Base-by-base conservation (phyloP, 352 stramenopile species). In the Globisporangium nunn region DNA sequence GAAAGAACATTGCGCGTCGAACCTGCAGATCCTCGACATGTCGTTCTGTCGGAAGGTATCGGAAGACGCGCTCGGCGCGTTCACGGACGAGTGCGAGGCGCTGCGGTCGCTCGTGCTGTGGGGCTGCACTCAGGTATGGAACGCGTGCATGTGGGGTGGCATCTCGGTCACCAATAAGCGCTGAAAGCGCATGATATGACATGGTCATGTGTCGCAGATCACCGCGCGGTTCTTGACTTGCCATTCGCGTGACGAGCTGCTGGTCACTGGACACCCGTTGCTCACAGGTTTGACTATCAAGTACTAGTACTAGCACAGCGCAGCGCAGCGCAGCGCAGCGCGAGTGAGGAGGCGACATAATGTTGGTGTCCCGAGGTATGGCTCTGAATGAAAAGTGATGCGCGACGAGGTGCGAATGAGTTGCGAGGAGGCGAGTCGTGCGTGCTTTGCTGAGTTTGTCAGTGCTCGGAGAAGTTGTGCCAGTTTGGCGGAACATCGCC, bases 41-140 rank as follows among this genome's bases (percentile, higher is more conserved):
- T 93, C 83, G 4, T 93, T 93, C 49, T 91, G 81, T 37, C 71
- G 83, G 14, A 78, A 78, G 18, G 74, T 93, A 12, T 70, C 72
- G 0, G 83, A 93, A 54, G 78, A 91, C 40, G 77, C 71, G 7
- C 59, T 93, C 5, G 83, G 83, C 1, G 61, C 80, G 39, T 85
- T 88, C 47, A 75, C 66, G 0, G 79, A 89, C 55, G 50, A 63
- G 3, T 66, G 67, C 10, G 66, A 81, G 8, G 73, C 69, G 0
- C 59, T 93, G 14, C 61, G 48, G 45, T 75, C 64, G 0, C 47
- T 93, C 2, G 71, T 83, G 48, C 63, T 93, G 1, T 91, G 77
- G 76, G 83, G 83, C 2, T 93, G 83, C 57, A 93, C 83, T 1
- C 83, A 88, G 68, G 75, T 86, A 63, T 33, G 61, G 68, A 40